Base-by-base conservation (phyloP, 352 stramenopile species). In the Blastocystis sp. region DNA sequence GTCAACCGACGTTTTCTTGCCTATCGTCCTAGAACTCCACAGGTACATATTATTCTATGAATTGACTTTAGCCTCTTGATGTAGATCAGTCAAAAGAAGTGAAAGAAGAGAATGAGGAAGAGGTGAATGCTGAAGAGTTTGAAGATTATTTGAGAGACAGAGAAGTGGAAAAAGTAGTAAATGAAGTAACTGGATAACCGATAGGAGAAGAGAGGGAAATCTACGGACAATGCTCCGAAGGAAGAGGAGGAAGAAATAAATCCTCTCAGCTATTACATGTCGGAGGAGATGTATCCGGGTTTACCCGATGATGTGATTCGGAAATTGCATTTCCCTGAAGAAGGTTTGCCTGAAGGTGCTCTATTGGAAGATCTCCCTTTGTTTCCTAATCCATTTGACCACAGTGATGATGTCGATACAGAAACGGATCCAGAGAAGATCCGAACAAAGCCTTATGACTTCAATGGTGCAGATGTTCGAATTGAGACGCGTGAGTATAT, bases 341-440 rank as follows among this genome's bases (percentile, higher is more conserved):
- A 48, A 5, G 53, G 48, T 30, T 27, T 84, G n/a, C 9, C 73
- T 11, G 54, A 84, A 3, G 54, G 53, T 30, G 73, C 73, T 17
- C 48, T 68, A 15, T 27, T 84, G 51, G 73, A 84, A 7, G 73
- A 84, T 48, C 73, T 84, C 3, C 73, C 73, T 27, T 53, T 84
- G 27, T 54, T 84, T 19, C 73, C 73, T 11, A 84, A 84, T 22
- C 73, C 73, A 19, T 84, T 66, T 57, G 73, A 84, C 53, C 73
- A 84, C 53, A 84, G 73, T 57, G 53, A n/a, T 3, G 73, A 84
- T 24, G 22, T 42, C 6, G 73, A 84, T 9, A 84, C 73, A 15
- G 73, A 84, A 35, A 30, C 6, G 15, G 73, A 84, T 60, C 73
- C 56, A 15, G 51, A 54, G 1, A 84, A 84, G 73, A 24, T 84